These are phyloP conservation scores for Sugiyamaella novakii DNA, from an alignment of 1,139 yeast species.

Conservation along the genomic window DNA sequence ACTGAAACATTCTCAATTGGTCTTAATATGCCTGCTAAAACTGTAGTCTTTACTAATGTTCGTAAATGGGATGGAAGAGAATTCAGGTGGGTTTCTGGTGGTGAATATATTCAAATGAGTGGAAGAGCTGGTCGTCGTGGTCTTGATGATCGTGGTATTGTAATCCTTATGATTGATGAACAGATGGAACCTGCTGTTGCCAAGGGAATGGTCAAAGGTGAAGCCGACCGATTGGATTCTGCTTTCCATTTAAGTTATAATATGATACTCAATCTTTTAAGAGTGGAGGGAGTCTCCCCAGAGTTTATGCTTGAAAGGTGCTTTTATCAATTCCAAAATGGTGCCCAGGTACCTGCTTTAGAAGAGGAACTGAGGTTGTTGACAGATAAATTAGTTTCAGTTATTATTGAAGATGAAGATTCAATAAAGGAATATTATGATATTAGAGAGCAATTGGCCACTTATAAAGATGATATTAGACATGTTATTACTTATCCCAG, in stretches of 20 bases:
- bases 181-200: conserved; percentile 99
- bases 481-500: conserved; percentile 93
- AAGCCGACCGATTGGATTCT: conserved; percentile 92
- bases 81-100: conserved; percentile 98
- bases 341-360: conserved; percentile 82
- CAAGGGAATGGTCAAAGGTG: conserved; percentile 99
- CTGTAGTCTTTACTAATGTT: conserved; percentile 96
- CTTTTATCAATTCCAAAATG: conserved; percentile 92
- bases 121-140: conserved; percentile 99
- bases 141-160: conserved; percentile 97
- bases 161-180: conserved; percentile 98
- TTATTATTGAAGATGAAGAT: conserved; percentile 71
- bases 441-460: conserved; percentile 66
- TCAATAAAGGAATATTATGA: conserved; percentile 81
- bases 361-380: conserved; percentile 63
- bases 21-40: conserved; percentile 95
- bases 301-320: conserved; percentile 95
- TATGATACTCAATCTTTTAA: conserved; percentile 91
- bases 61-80: conserved; percentile 98
- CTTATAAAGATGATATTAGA: conserved; percentile 75
- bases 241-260: conserved; percentile 97
- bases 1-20: conserved; percentile 99
- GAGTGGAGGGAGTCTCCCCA: conserved; percentile 98
- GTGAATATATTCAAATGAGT: conserved; percentile 99
- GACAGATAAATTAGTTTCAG: conserved; percentile 51